Evolutionary conservation across 345 rosid species (phyloP).

Genomic region (Lumnitzera littorea): DNA sequence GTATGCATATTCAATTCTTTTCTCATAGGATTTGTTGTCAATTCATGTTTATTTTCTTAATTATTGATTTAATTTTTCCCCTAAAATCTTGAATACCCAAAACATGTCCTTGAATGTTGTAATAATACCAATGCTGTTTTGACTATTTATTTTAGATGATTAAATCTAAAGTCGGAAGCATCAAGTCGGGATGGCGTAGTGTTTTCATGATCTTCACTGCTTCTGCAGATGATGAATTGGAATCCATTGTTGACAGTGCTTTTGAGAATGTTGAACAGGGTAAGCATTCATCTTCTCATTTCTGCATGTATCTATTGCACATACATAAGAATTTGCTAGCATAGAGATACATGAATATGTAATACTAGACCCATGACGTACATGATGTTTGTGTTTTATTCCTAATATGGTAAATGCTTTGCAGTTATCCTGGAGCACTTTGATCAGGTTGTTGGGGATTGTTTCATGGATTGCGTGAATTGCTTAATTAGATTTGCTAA

Average conservation of each 20-base stretch:
- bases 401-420: conserved; percentile 11
- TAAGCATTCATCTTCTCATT: conserved; percentile 10
- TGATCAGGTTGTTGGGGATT: conserved; percentile 97
- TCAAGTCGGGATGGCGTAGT: conserved; percentile 93
- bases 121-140: conserved; percentile 3
- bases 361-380: too few species aligned
- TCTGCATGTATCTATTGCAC: background rate
- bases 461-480: conserved; percentile 98
- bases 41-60: background rate
- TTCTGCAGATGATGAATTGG: conserved; percentile 81
- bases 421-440: conserved; percentile 99
- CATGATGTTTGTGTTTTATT: background rate
- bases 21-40: conserved; percentile 3
- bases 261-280: conserved; percentile 96
- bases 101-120: background rate
- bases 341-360: too few species aligned
- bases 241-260: conserved; percentile 82
- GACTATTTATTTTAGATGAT: conserved; percentile 54
- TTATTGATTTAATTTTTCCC: background rate
- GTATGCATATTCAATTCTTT: conserved; percentile 29
- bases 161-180: conserved; percentile 87
- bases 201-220: conserved; percentile 93
- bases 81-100: too few species aligned
- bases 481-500: conserved; percentile 97
- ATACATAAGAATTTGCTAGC: too few species aligned